phyloP scores from a whole-genome alignment of 2,329 filamentous ascomycete genomes.

The Hypoxylon sp. region DNA sequence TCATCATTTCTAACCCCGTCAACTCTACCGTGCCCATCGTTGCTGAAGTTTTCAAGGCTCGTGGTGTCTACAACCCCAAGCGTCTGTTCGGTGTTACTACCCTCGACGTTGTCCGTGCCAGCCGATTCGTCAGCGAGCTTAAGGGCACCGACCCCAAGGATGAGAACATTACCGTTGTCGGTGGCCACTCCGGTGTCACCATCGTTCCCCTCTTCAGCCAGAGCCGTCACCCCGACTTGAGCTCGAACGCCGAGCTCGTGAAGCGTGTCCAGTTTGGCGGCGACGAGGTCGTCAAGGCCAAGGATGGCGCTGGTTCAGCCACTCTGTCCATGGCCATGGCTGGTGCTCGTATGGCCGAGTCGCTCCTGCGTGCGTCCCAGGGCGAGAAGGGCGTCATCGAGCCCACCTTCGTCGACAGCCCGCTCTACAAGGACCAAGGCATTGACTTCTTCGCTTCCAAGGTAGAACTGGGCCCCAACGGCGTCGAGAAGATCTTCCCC shows the following conservation, averaged over 20 bases:
- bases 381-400: constrained; percentile 96
- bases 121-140: constrained; percentile 96
- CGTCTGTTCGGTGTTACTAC: constrained; percentile 99
- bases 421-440: constrained; percentile 98
- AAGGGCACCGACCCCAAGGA: constrained; percentile 90
- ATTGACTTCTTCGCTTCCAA: constrained; percentile 96
- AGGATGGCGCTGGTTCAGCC: constrained; percentile 96
- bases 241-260: constrained; percentile 83
- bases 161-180: constrained; percentile 96
- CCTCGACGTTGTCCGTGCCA: constrained; percentile 97
- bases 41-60: constrained; percentile 95
- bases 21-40: constrained; percentile 99
- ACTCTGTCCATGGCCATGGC: constrained; percentile 99
- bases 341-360: constrained; percentile 87
- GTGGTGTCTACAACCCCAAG: constrained; percentile 98
- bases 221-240: constrained; percentile 87
- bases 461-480: constrained; percentile 96
- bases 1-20: constrained; percentile 99
- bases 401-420: constrained; percentile 96
- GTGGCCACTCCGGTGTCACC: constrained; percentile 97
- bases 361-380: constrained; percentile 90
- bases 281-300: constrained; percentile 99
- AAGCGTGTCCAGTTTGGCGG: constrained; percentile 98
- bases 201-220: constrained; percentile 98
- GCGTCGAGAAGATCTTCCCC: constrained; percentile 92